phyloP scores from a whole-genome alignment of 345 rosid genomes.

The Erodium maritimum region DNA sequence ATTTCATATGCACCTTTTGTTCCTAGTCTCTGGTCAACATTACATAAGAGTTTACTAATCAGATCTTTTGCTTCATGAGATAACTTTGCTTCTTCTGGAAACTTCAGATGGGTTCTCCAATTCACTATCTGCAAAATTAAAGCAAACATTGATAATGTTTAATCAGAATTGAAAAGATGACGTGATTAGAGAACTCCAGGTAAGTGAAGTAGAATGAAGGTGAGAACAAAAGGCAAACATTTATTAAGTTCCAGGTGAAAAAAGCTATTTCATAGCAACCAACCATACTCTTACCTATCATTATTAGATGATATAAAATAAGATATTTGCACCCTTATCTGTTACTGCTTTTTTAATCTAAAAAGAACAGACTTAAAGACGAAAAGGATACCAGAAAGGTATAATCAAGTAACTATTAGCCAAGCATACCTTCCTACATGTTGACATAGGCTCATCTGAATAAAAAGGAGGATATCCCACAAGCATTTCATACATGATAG shows the following conservation, averaged over 20 bases:
- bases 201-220: too few relatives aligned
- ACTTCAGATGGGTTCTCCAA: conserved; percentile 91
- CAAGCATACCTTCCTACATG: conserved; percentile 82
- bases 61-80: conserved; percentile 86
- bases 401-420: neutral
- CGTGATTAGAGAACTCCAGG: too few relatives aligned
- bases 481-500: conserved; percentile 99
- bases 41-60: conserved; percentile 75
- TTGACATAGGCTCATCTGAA: conserved; percentile 98
- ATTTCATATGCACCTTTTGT: conserved; percentile 86
- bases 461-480: conserved; percentile 99
- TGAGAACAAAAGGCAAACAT: too few relatives aligned
- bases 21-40: conserved; percentile 86
- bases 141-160: neutral
- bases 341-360: too few relatives aligned
- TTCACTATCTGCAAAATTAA: conserved; percentile 65
- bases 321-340: too few relatives aligned
- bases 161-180: neutral
- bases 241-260: too few relatives aligned
- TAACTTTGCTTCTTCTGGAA: conserved; percentile 92
- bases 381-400: too few relatives aligned
- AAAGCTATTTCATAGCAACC: too few relatives aligned
- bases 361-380: too few relatives aligned
- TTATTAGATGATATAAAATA: too few relatives aligned
- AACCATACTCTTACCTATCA: too few relatives aligned